Evolutionary conservation across 1,284 basidiomycete species (phyloP), one percentile per base, ranked within the genome.

Genomic region (Xanthoconium separans): DNA sequence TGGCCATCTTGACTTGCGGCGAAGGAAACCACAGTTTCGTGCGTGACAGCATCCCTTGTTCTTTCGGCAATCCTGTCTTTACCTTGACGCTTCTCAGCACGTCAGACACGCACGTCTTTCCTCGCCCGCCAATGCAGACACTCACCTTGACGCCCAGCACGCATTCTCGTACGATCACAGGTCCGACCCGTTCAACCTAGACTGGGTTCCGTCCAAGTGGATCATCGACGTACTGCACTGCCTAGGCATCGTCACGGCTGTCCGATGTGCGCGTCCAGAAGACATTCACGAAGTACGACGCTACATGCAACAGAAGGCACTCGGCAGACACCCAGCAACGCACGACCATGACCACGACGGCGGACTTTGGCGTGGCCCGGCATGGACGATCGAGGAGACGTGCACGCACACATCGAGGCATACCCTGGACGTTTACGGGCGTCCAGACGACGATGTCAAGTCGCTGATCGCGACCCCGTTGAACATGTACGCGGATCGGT

Each of bases 131-230:
- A 16, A 42, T 13, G 27, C n/a, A 46, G 20, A 18, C 13, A 27
- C 53, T 54, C 15, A 54, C 53, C 27, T 41, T 16, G 46, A 54
- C 43, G n/a, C n/a, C 39, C 71, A 92, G 81, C 89, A 92, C 65
- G 78, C 88, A 1, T 92, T 92, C 66, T 89, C 90, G 6, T 82
- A 85, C 58, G 89, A 89, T 65, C 89, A 82, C 65, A 78, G 85
- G 42, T 85, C 84, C 29, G 86, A 84, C 0, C 84, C 86, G 4
- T 77, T 77, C 16, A 46, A 54, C 4, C 67, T 77, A 34, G 86
- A 88, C 60, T 92, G 88, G 88, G 89, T 92, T 70, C 89, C 90
- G 0, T 87, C 87, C 3, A 91, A 91, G 70, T 91, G 89, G 89
- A 79, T 85, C 39, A 91, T 91, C 46, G 66, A 81, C 27, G 47